Conservation (phyloP, 2,329 filamentous ascomycete genomes). For the Talaromyces funiculosus region DNA sequence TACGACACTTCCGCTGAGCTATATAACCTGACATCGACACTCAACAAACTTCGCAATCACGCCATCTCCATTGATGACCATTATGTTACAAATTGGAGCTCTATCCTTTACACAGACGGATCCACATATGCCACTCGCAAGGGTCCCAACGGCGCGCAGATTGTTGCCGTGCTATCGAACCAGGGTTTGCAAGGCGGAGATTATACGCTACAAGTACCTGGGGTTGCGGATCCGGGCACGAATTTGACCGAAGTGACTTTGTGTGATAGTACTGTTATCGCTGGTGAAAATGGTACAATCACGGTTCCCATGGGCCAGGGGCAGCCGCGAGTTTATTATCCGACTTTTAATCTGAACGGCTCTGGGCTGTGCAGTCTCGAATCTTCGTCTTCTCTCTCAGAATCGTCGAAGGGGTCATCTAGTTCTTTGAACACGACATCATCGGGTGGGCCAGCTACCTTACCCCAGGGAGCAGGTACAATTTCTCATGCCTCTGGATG, state of each 20-base stretch:
- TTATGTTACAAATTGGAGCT: constrained; percentile 34
- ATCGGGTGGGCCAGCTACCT: not conserved
- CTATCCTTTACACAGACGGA: constrained; percentile 34
- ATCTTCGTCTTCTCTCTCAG: not conserved
- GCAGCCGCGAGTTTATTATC: constrained; percentile 22
- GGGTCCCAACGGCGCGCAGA: constrained; percentile 30
- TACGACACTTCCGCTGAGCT: constrained; percentile 42
- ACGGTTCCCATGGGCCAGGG: constrained; percentile 19
- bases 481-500: not conserved
- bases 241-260: constrained; percentile 35
- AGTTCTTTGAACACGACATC: not conserved
- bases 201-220: constrained; percentile 46
- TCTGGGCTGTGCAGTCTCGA: constrained; percentile 18
- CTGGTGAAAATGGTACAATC: constrained; percentile 17
- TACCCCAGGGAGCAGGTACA: not conserved
- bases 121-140: constrained; percentile 40
- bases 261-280: constrained; percentile 24
- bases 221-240: constrained; percentile 33
- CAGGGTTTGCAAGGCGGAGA: constrained; percentile 33
- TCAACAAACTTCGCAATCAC: constrained; percentile 46
- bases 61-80: constrained; percentile 30
- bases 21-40: constrained; percentile 39
- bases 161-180: constrained; percentile 37
- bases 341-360: constrained; percentile 18
- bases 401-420: not conserved